Base-by-base conservation (phyloP, 2,329 filamentous ascomycete genomes). In the Dryadomyces quercivorus region DNA sequence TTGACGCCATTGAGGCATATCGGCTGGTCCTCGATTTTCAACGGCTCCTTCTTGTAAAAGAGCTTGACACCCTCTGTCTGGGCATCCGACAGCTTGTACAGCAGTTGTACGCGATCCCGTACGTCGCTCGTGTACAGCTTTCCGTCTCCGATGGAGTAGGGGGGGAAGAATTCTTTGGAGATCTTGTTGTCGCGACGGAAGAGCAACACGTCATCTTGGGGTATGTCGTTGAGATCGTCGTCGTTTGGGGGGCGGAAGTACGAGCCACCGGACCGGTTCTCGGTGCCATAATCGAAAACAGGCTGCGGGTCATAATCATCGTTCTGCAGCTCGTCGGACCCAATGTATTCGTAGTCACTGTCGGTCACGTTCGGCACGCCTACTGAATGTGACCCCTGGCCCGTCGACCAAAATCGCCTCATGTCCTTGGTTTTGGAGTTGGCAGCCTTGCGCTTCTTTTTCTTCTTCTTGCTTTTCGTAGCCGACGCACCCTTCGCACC, bases 291-390 rank as follows among this genome's bases (percentile, higher is more conserved):
- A 6, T 42, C 34, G n/a, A 16, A 42, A 42, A 18, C 2, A 16
- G 36, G 36, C 38, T 26, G 48, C 8, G 48, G 8, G 13, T 50
- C 48, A 16, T 5, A 45, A 57, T 64, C 67, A 26, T 67, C 67
- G 40, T 72, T 68, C 57, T 80, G 75, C 43, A 90, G 67, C 63
- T 91, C 86, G 62, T 87, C 81, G 31, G 83, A 82, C n/a, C 86
- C 89, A 64, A 91, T 90, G 72, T 92, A 91, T 65, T 81, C 85
- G 67, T 83, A 92, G 70, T 91, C 86, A 38, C 84, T 80, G 61
- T 89, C 85, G 61, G 81, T 86, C 57, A 91, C 82, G 59, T 55
- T 45, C 21, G 82, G 76, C 10, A 75, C 69, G 45, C 74, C 26
- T 57, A 78, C 63, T n/a, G 53, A 52, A 15, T 52, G 54, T 31